These are phyloP conservation scores for Truncatella angustata DNA, from an alignment of 2,329 filamentous ascomycete genomes.

Conservation along the genomic window DNA sequence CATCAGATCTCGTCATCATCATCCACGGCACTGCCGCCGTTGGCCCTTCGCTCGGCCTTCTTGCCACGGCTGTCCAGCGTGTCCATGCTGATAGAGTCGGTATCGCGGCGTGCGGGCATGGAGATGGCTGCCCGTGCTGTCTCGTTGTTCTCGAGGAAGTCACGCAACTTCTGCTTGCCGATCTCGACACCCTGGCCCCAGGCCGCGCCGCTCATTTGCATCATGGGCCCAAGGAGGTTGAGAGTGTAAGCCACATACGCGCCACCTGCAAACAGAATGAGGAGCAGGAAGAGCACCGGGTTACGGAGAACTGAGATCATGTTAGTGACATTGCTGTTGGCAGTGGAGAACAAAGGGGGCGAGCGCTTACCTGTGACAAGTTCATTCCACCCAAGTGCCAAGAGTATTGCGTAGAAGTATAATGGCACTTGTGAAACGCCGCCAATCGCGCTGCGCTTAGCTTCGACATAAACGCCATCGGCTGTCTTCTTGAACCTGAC, in stretches of 20 bases:
- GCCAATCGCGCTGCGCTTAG: conserved; percentile 93
- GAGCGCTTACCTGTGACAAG: conserved; percentile 77
- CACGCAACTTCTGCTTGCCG: conserved; percentile 84
- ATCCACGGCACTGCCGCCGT: conserved; percentile 33
- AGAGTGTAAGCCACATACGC: conserved; percentile 90
- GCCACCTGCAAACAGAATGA: conserved; percentile 72
- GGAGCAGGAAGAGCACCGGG: conserved; percentile 85
- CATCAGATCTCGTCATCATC: conserved; percentile 60
- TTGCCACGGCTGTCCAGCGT: conserved; percentile 60
- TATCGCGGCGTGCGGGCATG: conserved; percentile 55
- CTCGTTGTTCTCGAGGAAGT: conserved; percentile 87
- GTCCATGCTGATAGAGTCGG: conserved; percentile 55
- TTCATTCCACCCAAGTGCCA: conserved; percentile 98
- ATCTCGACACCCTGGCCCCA: conserved; percentile 84
- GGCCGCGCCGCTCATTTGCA: conserved; percentile 92
- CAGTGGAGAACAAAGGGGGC: not conserved
- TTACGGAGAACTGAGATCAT: conserved; percentile 75
- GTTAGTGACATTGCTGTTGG: too few species aligned
- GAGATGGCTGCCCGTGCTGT: conserved; percentile 79
- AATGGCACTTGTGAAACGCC: conserved; percentile 90
- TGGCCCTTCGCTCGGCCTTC: conserved; percentile 37
- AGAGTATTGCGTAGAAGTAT: conserved; percentile 87
- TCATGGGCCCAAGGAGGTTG: conserved; percentile 93
- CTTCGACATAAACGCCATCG: conserved; percentile 96
- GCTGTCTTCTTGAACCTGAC: conserved; percentile 98